A percentile compares a stretch with the other conserved stretches of the same genome.
These are phyloP conservation scores for Lepidium campestre DNA, from an alignment of 441 rosid species.

Conservation along the genomic window DNA sequence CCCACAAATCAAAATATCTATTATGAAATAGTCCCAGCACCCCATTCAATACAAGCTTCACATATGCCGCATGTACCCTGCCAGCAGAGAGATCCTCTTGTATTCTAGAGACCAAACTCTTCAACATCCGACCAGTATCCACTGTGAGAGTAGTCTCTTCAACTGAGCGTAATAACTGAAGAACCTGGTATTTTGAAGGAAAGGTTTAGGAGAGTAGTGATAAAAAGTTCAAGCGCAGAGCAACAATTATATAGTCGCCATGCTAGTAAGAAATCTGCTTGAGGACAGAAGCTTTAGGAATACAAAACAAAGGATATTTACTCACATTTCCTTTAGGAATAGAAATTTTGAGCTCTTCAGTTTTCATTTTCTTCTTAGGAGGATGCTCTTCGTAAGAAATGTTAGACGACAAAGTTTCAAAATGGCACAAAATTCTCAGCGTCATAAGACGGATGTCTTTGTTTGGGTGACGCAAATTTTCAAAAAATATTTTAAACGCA, in stretches of 20 bases:
- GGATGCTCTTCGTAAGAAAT: conserved; percentile 34
- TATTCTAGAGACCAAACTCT: conserved; percentile 50
- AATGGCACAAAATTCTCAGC: conserved; percentile 76
- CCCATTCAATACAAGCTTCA: conserved; percentile 63
- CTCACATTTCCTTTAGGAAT: conserved; percentile 49
- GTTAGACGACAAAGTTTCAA: conserved; percentile 32
- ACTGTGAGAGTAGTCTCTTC: conserved; percentile 67
- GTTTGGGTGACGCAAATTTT: conserved; percentile 67
- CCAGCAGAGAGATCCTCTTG: conserved; percentile 66
- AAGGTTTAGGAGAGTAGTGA: not conserved
- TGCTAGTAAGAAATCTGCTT: conserved; percentile 7
- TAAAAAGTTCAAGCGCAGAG: not conserved
- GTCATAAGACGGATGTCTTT: conserved; percentile 71
- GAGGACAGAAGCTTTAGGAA: not conserved
- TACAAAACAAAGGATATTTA: conserved; percentile 15
- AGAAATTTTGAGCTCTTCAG: conserved; percentile 37
- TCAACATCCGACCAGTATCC: conserved; percentile 61
- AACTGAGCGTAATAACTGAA: conserved; percentile 54
- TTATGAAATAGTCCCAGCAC: conserved; percentile 71
- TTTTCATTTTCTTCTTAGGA: conserved; percentile 44
- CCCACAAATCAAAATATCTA: conserved; percentile 65
- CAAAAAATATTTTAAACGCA: conserved; percentile 47
- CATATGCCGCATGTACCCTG: conserved; percentile 53
- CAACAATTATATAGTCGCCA: not conserved
- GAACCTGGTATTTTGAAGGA: conserved; percentile 54